Evolutionary conservation across 23 red algal genomes (phyloP).

Genomic region (Gracilaria caudata): DNA sequence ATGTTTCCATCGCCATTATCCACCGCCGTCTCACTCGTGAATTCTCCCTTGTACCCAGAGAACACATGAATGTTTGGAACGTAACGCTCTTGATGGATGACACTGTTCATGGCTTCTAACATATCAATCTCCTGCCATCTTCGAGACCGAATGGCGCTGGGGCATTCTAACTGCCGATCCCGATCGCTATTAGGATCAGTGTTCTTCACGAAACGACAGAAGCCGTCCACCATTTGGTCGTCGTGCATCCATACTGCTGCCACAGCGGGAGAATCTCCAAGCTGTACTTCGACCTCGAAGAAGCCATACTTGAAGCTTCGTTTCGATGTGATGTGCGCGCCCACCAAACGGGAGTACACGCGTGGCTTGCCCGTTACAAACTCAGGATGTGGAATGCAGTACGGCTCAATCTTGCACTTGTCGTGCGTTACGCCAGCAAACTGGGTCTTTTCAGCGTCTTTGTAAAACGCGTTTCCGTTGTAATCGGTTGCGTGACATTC

Average conservation of each 20-base stretch:
- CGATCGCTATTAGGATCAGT: not conserved
- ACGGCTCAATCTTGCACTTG: slow-evolving; percentile 52
- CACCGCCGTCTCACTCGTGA: slow-evolving; percentile 12
- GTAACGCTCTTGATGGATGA: slow-evolving; percentile 10
- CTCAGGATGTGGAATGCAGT: slow-evolving; percentile 33
- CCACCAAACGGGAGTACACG: slow-evolving; percentile 22
- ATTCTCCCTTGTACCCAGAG: slow-evolving; percentile 38
- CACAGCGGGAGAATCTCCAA: slow-evolving; percentile 9
- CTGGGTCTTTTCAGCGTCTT: slow-evolving; percentile 14
- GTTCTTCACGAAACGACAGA: slow-evolving; percentile 4
- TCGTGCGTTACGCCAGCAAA: slow-evolving; percentile 35
- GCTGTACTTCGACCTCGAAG: slow-evolving; percentile 24
- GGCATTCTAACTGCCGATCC: slow-evolving; percentile 20
- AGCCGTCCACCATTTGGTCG: slow-evolving; percentile 45
- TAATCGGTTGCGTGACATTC: slow-evolving; percentile 15
- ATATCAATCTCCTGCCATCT: slow-evolving; percentile 55
- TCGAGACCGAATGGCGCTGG: slow-evolving; percentile 17
- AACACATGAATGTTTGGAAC: slow-evolving; percentile 38
- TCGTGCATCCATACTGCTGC: slow-evolving; percentile 40
- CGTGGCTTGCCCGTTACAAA: slow-evolving; percentile 18
- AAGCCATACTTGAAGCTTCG: slow-evolving; percentile 33
- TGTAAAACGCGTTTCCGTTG: slow-evolving; percentile 21
- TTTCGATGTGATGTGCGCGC: slow-evolving; percentile 21
- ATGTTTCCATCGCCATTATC: slow-evolving; percentile 18
- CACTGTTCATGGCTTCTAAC: slow-evolving; percentile 38